A percentile compares a stretch with the other conserved stretches of the same genome.
Conservation (phyloP, 306 rosid genomes). For the Cajanus cajan region DNA sequence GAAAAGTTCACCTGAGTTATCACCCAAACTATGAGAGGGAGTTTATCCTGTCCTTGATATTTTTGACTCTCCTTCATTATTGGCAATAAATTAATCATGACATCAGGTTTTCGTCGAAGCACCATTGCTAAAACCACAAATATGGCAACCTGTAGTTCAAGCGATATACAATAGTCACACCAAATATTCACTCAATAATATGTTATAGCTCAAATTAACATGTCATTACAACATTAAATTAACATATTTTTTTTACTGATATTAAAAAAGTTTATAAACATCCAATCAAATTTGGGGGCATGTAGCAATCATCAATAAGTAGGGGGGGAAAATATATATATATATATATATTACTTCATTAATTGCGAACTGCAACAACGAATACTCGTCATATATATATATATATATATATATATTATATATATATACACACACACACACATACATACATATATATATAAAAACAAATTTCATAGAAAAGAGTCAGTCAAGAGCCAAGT, state of each 20-base stretch:
- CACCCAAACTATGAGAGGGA: conserved; percentile 46
- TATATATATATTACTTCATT: no score
- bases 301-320: background rate
- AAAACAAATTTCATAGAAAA: conserved; percentile 8
- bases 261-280: background rate
- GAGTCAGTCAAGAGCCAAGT: background rate
- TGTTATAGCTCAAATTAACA: background rate
- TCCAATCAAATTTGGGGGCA: background rate
- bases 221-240: background rate
- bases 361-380: no score
- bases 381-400: no score
- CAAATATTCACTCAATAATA: background rate
- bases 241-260: background rate
- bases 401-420: no score
- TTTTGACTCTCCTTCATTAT: conserved; percentile 39
- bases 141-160: conserved; percentile 49
- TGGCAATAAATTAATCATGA: conserved; percentile 45
- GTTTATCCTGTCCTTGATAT: conserved; percentile 48
- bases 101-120: conserved; percentile 49
- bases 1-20: conserved; percentile 46
- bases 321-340: no score
- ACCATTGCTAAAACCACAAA: conserved; percentile 52
- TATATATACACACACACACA: no score
- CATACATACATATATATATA: no score
- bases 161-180: background rate